Evolutionary conservation across 2,329 filamentous ascomycete genomes (phyloP).

Genomic region (Helminthosporium solani): DNA sequence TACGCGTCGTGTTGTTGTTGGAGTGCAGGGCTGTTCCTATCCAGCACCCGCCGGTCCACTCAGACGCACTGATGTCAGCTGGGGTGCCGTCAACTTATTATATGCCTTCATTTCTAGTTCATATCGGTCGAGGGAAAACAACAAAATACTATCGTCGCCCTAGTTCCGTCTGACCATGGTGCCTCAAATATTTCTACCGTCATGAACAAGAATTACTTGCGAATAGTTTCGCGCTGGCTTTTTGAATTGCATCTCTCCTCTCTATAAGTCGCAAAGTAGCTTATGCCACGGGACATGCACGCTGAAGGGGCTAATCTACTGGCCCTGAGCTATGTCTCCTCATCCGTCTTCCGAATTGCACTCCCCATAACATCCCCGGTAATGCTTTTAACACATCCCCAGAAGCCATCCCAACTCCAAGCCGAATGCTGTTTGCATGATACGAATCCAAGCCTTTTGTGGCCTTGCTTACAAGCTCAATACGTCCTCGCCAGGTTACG

Average conservation of each 20-base stretch:
- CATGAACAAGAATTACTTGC: neutral
- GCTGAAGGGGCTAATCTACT: slow-evolving; percentile 8
- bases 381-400: slow-evolving; percentile 36
- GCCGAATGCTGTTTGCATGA: slow-evolving; percentile 34
- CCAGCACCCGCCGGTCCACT: slow-evolving; percentile 18
- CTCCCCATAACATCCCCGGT: slow-evolving; percentile 8
- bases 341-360: slow-evolving; percentile 15
- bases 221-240: neutral
- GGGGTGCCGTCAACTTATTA: slow-evolving; percentile 19
- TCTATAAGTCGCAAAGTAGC: neutral
- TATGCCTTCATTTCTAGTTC: slow-evolving; percentile 21
- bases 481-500: slow-evolving; percentile 95
- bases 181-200: neutral
- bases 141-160: neutral
- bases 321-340: slow-evolving; percentile 15
- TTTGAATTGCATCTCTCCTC: slow-evolving; percentile 1
- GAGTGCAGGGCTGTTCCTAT: slow-evolving; percentile 9
- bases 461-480: slow-evolving; percentile 48
- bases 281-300: neutral
- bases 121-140: neutral
- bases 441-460: slow-evolving; percentile 12
- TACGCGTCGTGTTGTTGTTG: slow-evolving; percentile 15
- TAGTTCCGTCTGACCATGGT: too few relatives aligned
- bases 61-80: slow-evolving; percentile 13
- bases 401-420: slow-evolving; percentile 36